Evolutionary conservation across 75 land plant genomes (phyloP).

Genomic region (Gnetum montanum): DNA sequence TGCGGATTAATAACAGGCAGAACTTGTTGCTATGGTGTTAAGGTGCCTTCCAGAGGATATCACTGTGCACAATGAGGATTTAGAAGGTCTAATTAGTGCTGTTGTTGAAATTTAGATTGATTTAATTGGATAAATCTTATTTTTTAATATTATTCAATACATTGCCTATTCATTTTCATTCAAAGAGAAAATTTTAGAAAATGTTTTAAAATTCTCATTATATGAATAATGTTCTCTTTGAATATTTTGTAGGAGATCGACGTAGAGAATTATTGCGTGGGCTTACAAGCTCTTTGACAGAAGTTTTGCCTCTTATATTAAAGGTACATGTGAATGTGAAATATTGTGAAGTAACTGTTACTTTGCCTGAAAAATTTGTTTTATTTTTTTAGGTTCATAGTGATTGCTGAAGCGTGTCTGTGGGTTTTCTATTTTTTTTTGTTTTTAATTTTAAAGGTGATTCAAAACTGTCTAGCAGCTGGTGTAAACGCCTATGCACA

Average conservation of each 20-base stretch:
- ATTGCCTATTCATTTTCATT: neutral
- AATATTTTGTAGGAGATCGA: slow-evolving; percentile 54
- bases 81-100: slow-evolving; percentile 91
- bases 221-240: neutral
- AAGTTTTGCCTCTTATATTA: slow-evolving; percentile 65
- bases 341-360: no score
- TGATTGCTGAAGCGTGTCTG: no score
- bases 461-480: slow-evolving; percentile 71
- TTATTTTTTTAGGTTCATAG: no score
- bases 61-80: slow-evolving; percentile 96
- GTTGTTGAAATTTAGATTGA: no score
- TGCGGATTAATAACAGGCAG: slow-evolving; percentile 72
- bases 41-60: slow-evolving; percentile 99
- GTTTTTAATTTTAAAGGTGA: slow-evolving; percentile 34
- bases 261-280: slow-evolving; percentile 76
- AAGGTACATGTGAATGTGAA: slow-evolving; percentile 30
- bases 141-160: slow-evolving; percentile 1
- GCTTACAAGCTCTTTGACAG: slow-evolving; percentile 71
- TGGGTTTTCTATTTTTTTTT: no score
- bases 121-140: no score
- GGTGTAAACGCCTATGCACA: slow-evolving; percentile 42
- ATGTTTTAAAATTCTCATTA: neutral
- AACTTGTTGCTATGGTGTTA: slow-evolving; percentile 86
- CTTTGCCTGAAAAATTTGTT: no score
- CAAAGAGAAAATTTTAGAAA: neutral